Conservation (phyloP, 768 basidiomycete species). For the Leucocoprinus birnbaumii region DNA sequence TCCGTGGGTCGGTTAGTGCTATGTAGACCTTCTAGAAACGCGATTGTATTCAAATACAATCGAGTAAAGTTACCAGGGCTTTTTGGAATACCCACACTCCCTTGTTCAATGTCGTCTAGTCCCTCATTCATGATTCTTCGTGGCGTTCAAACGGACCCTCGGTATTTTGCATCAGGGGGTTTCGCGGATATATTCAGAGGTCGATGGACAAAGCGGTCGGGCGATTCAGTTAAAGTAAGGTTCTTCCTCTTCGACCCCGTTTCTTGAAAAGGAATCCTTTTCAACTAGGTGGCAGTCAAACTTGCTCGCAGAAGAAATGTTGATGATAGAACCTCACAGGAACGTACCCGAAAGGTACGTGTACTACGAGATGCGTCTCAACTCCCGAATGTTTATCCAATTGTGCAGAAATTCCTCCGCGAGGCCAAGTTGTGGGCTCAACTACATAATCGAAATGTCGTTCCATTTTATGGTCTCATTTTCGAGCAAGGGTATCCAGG, state of each 20-base stretch:
- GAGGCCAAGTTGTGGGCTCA: conserved; percentile 13
- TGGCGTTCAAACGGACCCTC: too few species aligned
- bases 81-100: too few species aligned
- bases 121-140: too few species aligned
- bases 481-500: conserved; percentile 13
- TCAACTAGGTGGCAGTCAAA: conserved; percentile 11
- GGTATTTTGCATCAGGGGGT: conserved; percentile 14
- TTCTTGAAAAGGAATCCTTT: too few species aligned
- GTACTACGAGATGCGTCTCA: neutral
- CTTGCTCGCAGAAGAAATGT: neutral
- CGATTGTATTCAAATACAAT: too few species aligned
- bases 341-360: neutral
- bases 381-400: neutral
- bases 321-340: neutral
- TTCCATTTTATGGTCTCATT: conserved; percentile 14
- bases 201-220: neutral
- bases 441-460: conserved; percentile 13
- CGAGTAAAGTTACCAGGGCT: too few species aligned
- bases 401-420: conserved; percentile 10
- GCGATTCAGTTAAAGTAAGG: neutral
- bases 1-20: too few species aligned
- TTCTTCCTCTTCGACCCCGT: neutral
- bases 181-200: conserved; percentile 16
- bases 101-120: too few species aligned
- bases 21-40: too few species aligned